Evolutionary conservation across 2,329 filamentous ascomycete species (phyloP).

Genomic region (Cladophialophora chaetospira): DNA sequence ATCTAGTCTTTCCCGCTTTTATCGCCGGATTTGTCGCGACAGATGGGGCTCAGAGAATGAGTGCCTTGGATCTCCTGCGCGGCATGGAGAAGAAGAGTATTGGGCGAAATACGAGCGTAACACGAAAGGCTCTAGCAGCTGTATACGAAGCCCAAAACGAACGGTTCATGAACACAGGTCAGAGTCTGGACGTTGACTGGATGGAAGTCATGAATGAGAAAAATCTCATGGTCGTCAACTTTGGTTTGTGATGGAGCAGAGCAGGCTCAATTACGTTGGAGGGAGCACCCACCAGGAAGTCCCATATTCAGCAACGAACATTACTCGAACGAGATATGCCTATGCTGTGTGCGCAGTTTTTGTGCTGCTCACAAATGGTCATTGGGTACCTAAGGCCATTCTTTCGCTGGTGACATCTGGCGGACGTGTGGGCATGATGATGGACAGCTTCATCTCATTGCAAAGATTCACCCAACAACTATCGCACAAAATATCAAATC

Average conservation of each 20-base stretch:
- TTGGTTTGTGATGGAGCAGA: slow-evolving; percentile 48
- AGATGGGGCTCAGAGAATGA: slow-evolving; percentile 46
- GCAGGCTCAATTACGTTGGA: neutral
- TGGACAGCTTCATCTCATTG: too few relatives aligned
- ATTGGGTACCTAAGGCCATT: too few relatives aligned
- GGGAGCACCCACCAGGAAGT: neutral
- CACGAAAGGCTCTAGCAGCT: slow-evolving; percentile 48
- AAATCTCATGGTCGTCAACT: slow-evolving; percentile 54
- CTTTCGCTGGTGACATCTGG: too few relatives aligned
- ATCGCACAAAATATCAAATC: too few relatives aligned
- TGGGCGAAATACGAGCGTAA: slow-evolving; percentile 51
- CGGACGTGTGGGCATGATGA: too few relatives aligned
- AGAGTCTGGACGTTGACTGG: slow-evolving; percentile 54
- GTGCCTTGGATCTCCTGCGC: slow-evolving; percentile 53
- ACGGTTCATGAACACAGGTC: slow-evolving; percentile 42
- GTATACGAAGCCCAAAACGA: slow-evolving; percentile 53
- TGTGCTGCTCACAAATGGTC: too few relatives aligned
- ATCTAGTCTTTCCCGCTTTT: slow-evolving; percentile 57
- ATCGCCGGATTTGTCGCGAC: slow-evolving; percentile 53
- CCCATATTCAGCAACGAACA: too few relatives aligned
- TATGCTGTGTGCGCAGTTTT: too few relatives aligned
- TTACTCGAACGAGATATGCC: too few relatives aligned
- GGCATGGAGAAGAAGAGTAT: slow-evolving; percentile 52
- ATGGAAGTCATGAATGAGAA: slow-evolving; percentile 49
- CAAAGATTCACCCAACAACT: too few relatives aligned